A percentile compares a stretch with the other conserved stretches of the same genome.
phyloP scores from a whole-genome alignment of 148 eudicot genomes.

The Beta vulgaris region DNA sequence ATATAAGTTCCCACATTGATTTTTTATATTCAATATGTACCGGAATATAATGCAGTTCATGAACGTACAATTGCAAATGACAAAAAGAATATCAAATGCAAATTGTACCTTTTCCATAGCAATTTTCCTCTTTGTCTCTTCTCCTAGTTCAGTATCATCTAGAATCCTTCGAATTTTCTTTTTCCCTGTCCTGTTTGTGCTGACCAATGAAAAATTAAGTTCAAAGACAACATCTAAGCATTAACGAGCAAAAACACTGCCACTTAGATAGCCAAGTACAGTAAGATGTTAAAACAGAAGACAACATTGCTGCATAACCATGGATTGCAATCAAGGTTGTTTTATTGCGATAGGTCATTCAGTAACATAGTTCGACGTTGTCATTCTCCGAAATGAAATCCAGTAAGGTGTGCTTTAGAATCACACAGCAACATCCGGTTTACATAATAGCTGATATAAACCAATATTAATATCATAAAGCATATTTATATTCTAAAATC shows the following conservation, averaged over 20 bases:
- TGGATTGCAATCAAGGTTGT: neutral
- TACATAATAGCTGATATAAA: neutral
- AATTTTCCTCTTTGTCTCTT: slow-evolving; percentile 94
- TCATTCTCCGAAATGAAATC: neutral
- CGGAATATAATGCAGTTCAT: neutral
- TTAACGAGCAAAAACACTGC: neutral
- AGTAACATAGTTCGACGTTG: neutral
- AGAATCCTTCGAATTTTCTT: slow-evolving; percentile 93
- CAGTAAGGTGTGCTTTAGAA: too few species aligned
- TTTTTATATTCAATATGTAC: neutral
- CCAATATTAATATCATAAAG: neutral
- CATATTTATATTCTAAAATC: neutral
- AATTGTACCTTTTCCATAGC: slow-evolving; percentile 89
- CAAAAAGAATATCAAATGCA: neutral
- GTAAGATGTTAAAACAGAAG: neutral
- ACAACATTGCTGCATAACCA: neutral
- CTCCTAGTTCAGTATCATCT: slow-evolving; percentile 95
- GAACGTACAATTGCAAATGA: too few species aligned
- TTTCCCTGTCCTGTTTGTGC: slow-evolving; percentile 53
- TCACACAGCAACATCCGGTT: neutral
- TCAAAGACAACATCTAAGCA: neutral
- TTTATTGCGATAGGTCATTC: neutral
- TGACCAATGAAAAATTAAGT: slow-evolving; percentile 22
- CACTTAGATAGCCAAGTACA: neutral
- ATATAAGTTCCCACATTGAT: neutral